A percentile compares a stretch with the other conserved stretches of the same genome.
These are phyloP conservation scores for Bipolaris sorokiniana DNA, from an alignment of 2,329 filamentous ascomycete species.

Conservation along the genomic window DNA sequence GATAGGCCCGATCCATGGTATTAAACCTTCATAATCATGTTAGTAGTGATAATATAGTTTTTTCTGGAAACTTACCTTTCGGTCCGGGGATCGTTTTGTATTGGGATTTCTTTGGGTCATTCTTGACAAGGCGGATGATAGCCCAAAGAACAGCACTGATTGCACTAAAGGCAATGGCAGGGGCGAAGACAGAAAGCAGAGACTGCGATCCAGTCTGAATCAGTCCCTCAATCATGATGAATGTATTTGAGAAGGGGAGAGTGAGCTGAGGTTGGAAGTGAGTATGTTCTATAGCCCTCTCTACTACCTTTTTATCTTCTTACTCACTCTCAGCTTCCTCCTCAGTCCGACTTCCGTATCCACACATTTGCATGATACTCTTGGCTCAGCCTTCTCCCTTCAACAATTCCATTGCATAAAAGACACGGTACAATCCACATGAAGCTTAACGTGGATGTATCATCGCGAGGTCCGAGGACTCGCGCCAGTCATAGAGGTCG, in stretches of 20 bases:
- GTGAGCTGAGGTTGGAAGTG: not conserved
- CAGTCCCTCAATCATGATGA: not conserved
- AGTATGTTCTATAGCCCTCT: not conserved
- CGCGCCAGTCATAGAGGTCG: not conserved
- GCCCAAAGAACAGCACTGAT: conserved; percentile 6
- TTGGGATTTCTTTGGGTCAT: conserved; percentile 2
- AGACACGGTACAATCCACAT: not conserved
- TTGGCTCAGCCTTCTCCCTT: not conserved
- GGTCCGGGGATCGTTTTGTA: conserved; percentile 3
- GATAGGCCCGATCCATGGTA: conserved; percentile 7
- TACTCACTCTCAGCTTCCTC: not conserved
- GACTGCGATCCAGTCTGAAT: conserved; percentile 3
- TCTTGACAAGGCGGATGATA: not conserved
- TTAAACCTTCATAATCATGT: not conserved
- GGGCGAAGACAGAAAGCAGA: conserved; percentile 1
- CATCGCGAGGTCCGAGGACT: not conserved
- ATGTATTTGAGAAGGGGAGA: not conserved
- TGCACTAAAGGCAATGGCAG: conserved; percentile 3
- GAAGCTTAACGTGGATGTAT: not conserved
- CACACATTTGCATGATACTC: not conserved
- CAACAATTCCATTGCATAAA: not conserved
- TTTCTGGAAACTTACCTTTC: not conserved
- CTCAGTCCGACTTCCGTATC: not conserved
- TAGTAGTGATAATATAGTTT: not conserved
- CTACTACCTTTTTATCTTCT: not conserved